Conservation (phyloP, 768 basidiomycete genomes). For the Xerocomellus intermedius region DNA sequence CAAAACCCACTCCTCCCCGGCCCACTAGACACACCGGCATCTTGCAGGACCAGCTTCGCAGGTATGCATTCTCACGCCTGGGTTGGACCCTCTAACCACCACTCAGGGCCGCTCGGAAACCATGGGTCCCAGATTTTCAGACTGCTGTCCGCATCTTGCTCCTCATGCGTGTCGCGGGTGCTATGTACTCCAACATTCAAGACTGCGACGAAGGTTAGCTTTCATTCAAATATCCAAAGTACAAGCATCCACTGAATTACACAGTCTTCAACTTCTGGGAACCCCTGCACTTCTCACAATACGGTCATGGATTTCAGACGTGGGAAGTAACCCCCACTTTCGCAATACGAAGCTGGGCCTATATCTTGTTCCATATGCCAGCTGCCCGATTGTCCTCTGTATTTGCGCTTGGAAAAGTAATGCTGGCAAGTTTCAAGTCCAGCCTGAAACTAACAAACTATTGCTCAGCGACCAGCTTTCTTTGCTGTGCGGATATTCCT, state of each 20-base stretch:
- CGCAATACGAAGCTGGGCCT: constrained; percentile 94
- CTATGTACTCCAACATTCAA: constrained; percentile 93
- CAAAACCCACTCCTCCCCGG: constrained; percentile 26
- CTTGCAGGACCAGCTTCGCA: constrained; percentile 77
- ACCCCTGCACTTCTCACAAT: constrained; percentile 87
- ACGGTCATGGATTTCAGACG: constrained; percentile 91
- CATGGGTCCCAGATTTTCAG: constrained; percentile 85
- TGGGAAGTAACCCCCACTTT: constrained; percentile 94
- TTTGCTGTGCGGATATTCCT: constrained; percentile 84
- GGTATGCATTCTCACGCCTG: constrained; percentile 38
- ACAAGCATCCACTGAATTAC: neutral
- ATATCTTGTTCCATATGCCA: constrained; percentile 78
- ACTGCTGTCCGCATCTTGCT: constrained; percentile 82
- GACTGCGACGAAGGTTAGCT: constrained; percentile 94
- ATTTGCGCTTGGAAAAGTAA: constrained; percentile 71
- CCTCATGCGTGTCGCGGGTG: constrained; percentile 74
- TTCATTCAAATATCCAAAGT: neutral
- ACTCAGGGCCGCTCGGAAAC: constrained; percentile 62
- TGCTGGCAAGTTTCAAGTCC: constrained; percentile 10
- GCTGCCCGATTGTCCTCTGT: constrained; percentile 60
- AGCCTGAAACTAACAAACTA: constrained; percentile 13
- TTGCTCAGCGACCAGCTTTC: constrained; percentile 74
- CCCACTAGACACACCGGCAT: constrained; percentile 60
- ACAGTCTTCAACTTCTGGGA: constrained; percentile 99
- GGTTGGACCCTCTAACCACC: constrained; percentile 8